phyloP scores from a whole-genome alignment of 495 filamentous ascomycete genomes.

The Thermochaetoides thermophila region DNA sequence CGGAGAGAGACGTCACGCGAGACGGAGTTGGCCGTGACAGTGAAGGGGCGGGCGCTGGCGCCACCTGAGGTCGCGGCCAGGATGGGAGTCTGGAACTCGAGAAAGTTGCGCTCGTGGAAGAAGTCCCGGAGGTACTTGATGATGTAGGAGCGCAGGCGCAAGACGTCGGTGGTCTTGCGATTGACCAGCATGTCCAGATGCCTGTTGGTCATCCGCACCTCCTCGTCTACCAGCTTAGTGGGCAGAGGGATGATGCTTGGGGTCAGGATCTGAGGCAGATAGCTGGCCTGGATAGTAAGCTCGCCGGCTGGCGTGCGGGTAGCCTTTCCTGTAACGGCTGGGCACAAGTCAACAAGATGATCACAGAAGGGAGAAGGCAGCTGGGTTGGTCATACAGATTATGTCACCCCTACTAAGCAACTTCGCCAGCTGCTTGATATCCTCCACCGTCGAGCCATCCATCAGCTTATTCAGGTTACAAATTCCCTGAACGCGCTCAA shows the following conservation, averaged over 20 bases:
- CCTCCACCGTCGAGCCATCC: constrained; percentile 11
- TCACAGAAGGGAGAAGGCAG: constrained; percentile 4
- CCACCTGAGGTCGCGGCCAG: constrained; percentile 63
- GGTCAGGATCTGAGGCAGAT: constrained; percentile 54
- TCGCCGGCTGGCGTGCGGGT: constrained; percentile 60
- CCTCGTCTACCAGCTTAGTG: constrained; percentile 43
- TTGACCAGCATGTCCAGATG: constrained; percentile 78
- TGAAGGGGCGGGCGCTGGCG: constrained; percentile 79
- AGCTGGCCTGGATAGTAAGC: constrained; percentile 53
- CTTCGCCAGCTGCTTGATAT: constrained; percentile 44
- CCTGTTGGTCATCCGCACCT: constrained; percentile 48
- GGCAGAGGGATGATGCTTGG: constrained; percentile 68
- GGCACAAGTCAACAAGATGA: not conserved
- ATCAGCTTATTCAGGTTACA: constrained; percentile 46
- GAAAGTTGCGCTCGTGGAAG: constrained; percentile 53
- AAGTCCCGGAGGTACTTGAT: constrained; percentile 60
- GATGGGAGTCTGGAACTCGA: constrained; percentile 84
- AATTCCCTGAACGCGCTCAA: constrained; percentile 54
- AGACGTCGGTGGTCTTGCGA: constrained; percentile 43
- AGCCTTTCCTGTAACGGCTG: constrained; percentile 51
- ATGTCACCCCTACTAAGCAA: constrained; percentile 60
- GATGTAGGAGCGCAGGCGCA: constrained; percentile 60
- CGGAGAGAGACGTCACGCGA: constrained; percentile 55
- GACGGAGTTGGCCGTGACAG: constrained; percentile 53
- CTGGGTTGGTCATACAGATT: constrained; percentile 29